Evolutionary conservation across 1,284 basidiomycete genomes (phyloP).

Genomic region (Pseudozyma thailandica): DNA sequence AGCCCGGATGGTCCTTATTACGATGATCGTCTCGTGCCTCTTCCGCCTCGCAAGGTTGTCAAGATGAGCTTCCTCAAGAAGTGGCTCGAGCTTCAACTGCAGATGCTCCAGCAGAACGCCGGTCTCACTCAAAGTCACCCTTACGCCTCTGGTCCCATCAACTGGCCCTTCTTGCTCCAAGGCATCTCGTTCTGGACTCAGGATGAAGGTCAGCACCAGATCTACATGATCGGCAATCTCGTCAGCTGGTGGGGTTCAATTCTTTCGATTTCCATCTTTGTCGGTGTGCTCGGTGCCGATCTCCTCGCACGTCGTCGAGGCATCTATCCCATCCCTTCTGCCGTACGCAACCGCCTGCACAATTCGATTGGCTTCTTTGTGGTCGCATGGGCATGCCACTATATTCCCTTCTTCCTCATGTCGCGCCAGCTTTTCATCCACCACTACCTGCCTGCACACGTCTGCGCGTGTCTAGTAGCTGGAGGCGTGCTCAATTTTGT

Average conservation of each 20-base stretch:
- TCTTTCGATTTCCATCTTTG: slow-evolving; percentile 83
- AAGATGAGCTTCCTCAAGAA: slow-evolving; percentile 92
- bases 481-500: slow-evolving; percentile 92
- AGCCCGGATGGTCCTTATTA: slow-evolving; percentile 68
- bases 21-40: slow-evolving; percentile 50
- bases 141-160: slow-evolving; percentile 91
- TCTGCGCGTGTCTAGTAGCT: slow-evolving; percentile 89
- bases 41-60: slow-evolving; percentile 77
- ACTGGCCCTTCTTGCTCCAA: slow-evolving; percentile 95
- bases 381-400: slow-evolving; percentile 93
- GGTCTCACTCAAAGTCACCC: slow-evolving; percentile 94
- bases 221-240: slow-evolving; percentile 95
- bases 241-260: slow-evolving; percentile 94
- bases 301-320: slow-evolving; percentile 85
- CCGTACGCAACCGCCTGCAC: slow-evolving; percentile 87
- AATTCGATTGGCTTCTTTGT: slow-evolving; percentile 96
- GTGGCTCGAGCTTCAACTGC: slow-evolving; percentile 88
- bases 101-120: slow-evolving; percentile 98
- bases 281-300: slow-evolving; percentile 89
- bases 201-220: slow-evolving; percentile 83
- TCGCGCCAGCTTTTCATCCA: slow-evolving; percentile 89
- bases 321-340: slow-evolving; percentile 80
- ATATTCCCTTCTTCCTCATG: slow-evolving; percentile 98
- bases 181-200: slow-evolving; percentile 98
- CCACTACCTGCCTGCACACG: slow-evolving; percentile 86